Evolutionary conservation across 495 filamentous ascomycete species (phyloP), one percentile per base, ranked within the genome.

Genomic region (Pseudoneurospora amorphoporcata): DNA sequence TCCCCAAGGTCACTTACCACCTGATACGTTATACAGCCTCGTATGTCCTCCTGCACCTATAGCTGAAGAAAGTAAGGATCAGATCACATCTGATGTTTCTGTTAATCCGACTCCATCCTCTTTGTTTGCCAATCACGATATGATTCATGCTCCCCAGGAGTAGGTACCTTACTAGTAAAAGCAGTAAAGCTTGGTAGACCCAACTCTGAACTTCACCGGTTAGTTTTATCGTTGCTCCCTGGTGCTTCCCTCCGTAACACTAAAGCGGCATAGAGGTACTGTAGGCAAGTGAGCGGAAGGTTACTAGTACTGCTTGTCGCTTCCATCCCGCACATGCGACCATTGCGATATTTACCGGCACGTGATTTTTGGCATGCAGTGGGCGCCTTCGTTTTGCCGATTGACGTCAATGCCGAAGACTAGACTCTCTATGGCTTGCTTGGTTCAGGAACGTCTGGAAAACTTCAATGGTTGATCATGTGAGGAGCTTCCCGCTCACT

Each of bases 311-410:
- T 69, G 69, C 72, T 38, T n/a, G 68, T 75, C 69, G 69, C 39
- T 41, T 42, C 14, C 68, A 58, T 40, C 14, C 41, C 53, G 53
- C 12, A 3, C 53, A 2, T 37, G 35, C 5, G 14, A 17, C 53
- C 53, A 35, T 65, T 65, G 53, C 53, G 53, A 65, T 35, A 35
- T 35, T 37, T 47, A 42, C 29, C 72, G 68, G 75, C 79, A 81
- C 80, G 79, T 81, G 79, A 77, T 8, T 72, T 68, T 71, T 69
- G 74, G 76, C 73, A 68, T 77, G 43, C 43, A 58, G 17, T 40
- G 53, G 53, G 16, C 12, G 23, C 70, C 74, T 77, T 73, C 76
- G 72, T 74, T 76, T 58, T 72, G 39, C 79, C 79, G 76, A 74
- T 69, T 23, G 68, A 74, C 74, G 74, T 39, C 69, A 73, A 72